Conservation (phyloP, 805 yeast genomes). For the Ogataea ramenticola region DNA sequence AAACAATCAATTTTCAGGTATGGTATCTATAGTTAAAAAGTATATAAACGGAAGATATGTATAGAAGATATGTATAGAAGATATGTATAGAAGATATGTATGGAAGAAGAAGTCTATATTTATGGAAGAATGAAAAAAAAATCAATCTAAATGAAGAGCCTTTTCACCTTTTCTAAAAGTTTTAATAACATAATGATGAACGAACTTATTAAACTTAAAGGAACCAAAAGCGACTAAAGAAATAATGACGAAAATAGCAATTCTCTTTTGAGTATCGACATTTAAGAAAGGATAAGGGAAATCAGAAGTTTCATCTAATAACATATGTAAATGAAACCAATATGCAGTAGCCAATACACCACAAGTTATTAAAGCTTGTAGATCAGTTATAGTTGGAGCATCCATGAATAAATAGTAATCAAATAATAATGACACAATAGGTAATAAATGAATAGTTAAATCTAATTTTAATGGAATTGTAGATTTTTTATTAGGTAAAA, state of each 20-base stretch:
- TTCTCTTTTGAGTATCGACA: slow-evolving; percentile 37
- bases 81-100: too few species aligned
- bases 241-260: slow-evolving; percentile 41
- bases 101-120: too few species aligned
- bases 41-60: too few species aligned
- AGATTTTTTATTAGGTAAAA: slow-evolving; percentile 29
- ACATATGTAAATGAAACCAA: slow-evolving; percentile 42
- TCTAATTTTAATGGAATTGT: slow-evolving; percentile 46
- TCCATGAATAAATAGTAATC: slow-evolving; percentile 53
- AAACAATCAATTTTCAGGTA: too few species aligned
- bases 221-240: slow-evolving; percentile 28
- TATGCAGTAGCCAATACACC: slow-evolving; percentile 36
- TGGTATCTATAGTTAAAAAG: too few species aligned
- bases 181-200: slow-evolving; percentile 5
- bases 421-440: slow-evolving; percentile 40
- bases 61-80: too few species aligned
- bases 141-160: too few species aligned
- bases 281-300: slow-evolving; percentile 69
- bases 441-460: slow-evolving; percentile 52
- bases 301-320: slow-evolving; percentile 37
- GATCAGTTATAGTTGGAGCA: slow-evolving; percentile 28
- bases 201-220: slow-evolving; percentile 15
- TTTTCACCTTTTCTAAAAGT: background rate
- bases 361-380: slow-evolving; percentile 33
- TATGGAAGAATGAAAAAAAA: too few species aligned